Conservation (phyloP, 2,329 filamentous ascomycete species). For the Penicillium aurantiogriseum region DNA sequence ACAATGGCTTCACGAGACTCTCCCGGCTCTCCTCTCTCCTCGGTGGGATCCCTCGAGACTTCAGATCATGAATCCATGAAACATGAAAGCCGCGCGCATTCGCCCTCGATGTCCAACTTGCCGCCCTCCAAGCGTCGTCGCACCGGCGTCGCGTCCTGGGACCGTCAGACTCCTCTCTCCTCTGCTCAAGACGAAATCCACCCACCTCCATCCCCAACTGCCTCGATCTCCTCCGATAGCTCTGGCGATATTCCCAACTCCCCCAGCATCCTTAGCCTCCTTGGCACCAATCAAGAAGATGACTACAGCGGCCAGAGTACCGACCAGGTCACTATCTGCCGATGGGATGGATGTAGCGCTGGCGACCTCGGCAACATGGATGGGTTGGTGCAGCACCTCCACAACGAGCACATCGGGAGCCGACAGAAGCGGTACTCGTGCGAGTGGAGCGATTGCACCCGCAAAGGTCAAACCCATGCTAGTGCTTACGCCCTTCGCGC, state of each 20-base stretch:
- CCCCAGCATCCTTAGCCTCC: constrained; percentile 51
- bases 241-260: constrained; percentile 79
- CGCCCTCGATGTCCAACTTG: constrained; percentile 39
- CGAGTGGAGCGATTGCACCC: constrained; percentile 86
- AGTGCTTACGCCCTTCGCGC: constrained; percentile 95
- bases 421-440: constrained; percentile 97
- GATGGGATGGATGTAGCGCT: constrained; percentile 71
- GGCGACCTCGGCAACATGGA: constrained; percentile 79
- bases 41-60: constrained; percentile 63
- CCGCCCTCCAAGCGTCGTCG: constrained; percentile 51
- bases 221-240: constrained; percentile 84
- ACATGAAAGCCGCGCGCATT: constrained; percentile 50
- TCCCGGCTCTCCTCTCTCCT: constrained; percentile 63
- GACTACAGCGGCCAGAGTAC: constrained; percentile 70
- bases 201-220: constrained; percentile 51
- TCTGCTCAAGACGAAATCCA: constrained; percentile 40
- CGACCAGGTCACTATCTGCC: constrained; percentile 74
- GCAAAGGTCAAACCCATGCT: constrained; percentile 88
- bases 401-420: constrained; percentile 90
- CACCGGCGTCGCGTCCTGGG: constrained; percentile 45
- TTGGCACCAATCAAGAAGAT: constrained; percentile 44
- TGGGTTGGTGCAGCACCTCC: constrained; percentile 75
- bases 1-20: constrained; percentile 51
- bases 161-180: constrained; percentile 52
- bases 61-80: constrained; percentile 55